A percentile compares a stretch with the other conserved stretches of the same genome.
phyloP scores from a whole-genome alignment of 73 alveolate genomes.

The Urostyla sp. region DNA sequence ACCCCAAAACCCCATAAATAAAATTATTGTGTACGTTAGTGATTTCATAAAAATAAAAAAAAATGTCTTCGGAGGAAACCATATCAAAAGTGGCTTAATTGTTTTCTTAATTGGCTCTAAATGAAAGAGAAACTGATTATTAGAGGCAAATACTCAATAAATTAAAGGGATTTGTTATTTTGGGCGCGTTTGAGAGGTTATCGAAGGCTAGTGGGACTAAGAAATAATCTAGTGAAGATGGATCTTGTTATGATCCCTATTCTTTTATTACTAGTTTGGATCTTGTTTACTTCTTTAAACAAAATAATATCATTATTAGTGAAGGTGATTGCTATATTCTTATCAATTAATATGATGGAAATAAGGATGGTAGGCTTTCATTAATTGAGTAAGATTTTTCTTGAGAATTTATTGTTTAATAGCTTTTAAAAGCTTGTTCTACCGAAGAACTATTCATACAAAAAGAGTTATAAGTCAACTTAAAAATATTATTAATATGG shows the following conservation, averaged over 20 bases:
- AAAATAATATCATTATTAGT: conserved; percentile 14
- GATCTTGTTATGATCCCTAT: neutral
- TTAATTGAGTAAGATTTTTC: conserved; percentile 25
- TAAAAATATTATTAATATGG: conserved; percentile 23
- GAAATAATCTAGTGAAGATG: neutral
- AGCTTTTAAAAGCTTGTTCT: conserved; percentile 12
- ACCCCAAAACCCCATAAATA: too few relatives aligned
- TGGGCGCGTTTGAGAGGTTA: neutral
- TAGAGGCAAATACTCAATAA: neutral
- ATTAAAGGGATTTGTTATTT: neutral
- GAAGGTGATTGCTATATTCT: conserved; percentile 38
- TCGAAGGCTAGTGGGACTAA: neutral
- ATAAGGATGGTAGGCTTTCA: conserved; percentile 43
- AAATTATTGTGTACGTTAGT: too few relatives aligned
- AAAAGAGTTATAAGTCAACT: neutral
- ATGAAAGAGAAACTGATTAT: conserved; percentile 24
- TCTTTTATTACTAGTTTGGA: conserved; percentile 31
- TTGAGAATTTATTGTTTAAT: neutral
- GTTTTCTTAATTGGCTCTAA: neutral
- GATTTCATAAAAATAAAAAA: too few relatives aligned
- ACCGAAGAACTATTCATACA: neutral
- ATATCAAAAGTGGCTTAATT: neutral
- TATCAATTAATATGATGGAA: neutral
- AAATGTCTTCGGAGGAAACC: too few relatives aligned
- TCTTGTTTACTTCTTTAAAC: conserved; percentile 21